These are phyloP conservation scores for Ceratobasidium sp. DNA, from an alignment of 1,284 basidiomycete species.

Conservation along the genomic window DNA sequence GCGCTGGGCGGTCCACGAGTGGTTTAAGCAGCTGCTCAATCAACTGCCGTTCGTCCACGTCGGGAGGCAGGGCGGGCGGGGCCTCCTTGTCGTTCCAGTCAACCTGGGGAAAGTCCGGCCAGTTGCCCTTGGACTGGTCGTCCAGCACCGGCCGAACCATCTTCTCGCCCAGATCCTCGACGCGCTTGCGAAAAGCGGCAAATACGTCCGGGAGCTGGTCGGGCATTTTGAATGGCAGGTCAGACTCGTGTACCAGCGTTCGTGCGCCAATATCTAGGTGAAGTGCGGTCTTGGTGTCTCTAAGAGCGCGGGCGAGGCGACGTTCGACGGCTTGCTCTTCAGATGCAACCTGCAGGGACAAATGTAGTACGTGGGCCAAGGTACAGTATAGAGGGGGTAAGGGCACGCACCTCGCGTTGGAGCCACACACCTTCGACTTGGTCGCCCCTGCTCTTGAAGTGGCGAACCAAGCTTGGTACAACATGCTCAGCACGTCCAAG, in stretches of 20 bases:
- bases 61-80: not conserved
- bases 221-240: conserved; percentile 52
- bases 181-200: conserved; percentile 56
- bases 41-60: not conserved
- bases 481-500: conserved; percentile 58
- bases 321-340: conserved; percentile 21
- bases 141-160: conserved; percentile 47
- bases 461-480: conserved; percentile 52
- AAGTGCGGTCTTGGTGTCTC: not conserved
- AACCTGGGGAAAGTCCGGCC: conserved; percentile 9
- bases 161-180: conserved; percentile 52
- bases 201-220: conserved; percentile 56
- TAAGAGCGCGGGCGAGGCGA: conserved; percentile 19
- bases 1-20: conserved; percentile 7
- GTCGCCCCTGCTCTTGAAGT: conserved; percentile 52
- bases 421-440: conserved; percentile 56
- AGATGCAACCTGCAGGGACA: conserved; percentile 2
- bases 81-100: not conserved
- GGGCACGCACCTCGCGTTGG: conserved; percentile 26
- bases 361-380: not conserved
- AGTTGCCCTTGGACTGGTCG: conserved; percentile 18
- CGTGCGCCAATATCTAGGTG: conserved; percentile 24
- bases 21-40: conserved; percentile 21
- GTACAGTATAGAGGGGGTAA: not conserved
- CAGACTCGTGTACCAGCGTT: conserved; percentile 44